Evolutionary conservation across 169 alveolate species (phyloP).

Genomic region (Eimeria maxima): DNA sequence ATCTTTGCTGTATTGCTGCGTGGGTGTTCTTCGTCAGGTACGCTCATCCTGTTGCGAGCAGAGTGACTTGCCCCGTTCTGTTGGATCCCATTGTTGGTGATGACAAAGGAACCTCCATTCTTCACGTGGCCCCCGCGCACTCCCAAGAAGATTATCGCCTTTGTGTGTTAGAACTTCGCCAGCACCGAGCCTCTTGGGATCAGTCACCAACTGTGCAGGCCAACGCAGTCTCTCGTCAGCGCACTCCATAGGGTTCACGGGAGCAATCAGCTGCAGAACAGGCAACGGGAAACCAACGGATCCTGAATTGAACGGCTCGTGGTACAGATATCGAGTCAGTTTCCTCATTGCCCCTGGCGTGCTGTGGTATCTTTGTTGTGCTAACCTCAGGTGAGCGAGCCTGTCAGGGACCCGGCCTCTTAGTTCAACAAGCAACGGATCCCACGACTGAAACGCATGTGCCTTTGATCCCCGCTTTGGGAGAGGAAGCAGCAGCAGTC

Average conservation of each 20-base stretch:
- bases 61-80: slow-evolving; percentile 69
- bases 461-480: slow-evolving; percentile 60
- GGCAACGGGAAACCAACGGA: neutral
- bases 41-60: slow-evolving; percentile 58
- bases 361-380: neutral
- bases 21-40: slow-evolving; percentile 4
- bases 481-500: slow-evolving; percentile 70
- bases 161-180: slow-evolving; percentile 3
- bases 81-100: slow-evolving; percentile 38
- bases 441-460: neutral
- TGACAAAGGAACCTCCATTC: slow-evolving; percentile 73
- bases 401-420: neutral
- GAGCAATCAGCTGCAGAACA: neutral
- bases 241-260: neutral
- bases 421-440: slow-evolving; percentile 7
- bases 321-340: neutral
- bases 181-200: neutral
- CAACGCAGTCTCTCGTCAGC: neutral
- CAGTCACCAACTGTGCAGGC: neutral
- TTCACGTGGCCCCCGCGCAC: slow-evolving; percentile 83
- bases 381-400: slow-evolving; percentile 58
- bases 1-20: neutral
- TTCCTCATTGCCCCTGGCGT: neutral
- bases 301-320: neutral
- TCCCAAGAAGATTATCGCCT: slow-evolving; percentile 79